These are phyloP conservation scores for Cupressus sempervirens DNA, from an alignment of 75 land plant genomes.

Conservation along the genomic window DNA sequence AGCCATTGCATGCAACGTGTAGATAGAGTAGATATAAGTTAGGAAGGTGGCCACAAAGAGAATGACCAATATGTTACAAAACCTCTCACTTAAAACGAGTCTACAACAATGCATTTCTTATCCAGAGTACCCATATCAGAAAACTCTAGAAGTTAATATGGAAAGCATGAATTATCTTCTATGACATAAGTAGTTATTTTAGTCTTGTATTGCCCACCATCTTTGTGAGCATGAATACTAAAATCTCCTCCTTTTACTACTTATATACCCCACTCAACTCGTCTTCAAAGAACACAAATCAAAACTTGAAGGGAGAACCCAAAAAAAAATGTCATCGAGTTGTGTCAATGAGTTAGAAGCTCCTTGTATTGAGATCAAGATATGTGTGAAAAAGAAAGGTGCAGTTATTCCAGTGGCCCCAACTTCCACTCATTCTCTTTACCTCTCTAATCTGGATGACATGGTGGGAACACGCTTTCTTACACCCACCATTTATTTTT, in stretches of 20 bases:
- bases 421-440: constrained; percentile 33
- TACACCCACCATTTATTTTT: constrained; percentile 48
- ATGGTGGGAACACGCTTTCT: constrained; percentile 52
- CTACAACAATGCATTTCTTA: background rate
- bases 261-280: background rate
- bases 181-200: background rate
- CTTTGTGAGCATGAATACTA: background rate
- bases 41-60: background rate
- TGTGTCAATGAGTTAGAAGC: background rate
- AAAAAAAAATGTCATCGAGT: background rate
- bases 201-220: background rate
- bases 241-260: background rate
- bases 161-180: background rate
- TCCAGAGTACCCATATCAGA: background rate
- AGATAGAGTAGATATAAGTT: background rate
- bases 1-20: background rate
- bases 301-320: background rate
- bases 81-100: background rate
- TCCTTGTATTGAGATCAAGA: background rate
- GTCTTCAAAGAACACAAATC: background rate
- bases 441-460: constrained; percentile 69
- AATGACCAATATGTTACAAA: background rate
- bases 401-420: constrained; percentile 20
- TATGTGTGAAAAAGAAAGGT: background rate
- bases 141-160: background rate